Base-by-base conservation (phyloP, 331 rosid genomes). In the Saraca asoca region DNA sequence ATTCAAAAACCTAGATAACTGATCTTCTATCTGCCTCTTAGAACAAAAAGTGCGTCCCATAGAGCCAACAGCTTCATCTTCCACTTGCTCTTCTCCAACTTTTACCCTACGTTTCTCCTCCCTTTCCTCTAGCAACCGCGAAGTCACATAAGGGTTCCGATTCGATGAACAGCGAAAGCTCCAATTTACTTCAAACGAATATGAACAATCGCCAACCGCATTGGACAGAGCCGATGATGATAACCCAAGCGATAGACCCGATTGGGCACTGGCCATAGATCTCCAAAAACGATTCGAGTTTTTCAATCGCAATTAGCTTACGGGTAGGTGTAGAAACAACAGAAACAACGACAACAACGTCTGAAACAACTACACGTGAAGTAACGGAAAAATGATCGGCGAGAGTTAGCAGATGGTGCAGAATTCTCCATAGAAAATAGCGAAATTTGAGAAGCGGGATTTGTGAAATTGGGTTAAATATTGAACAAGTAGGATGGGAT, bases 181-280 rank as follows among this genome's bases (percentile, higher is more conserved):
- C 9, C 76, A 62, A 42, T 78, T 71, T 18, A 75, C 57, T 5
- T 39, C 19, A 14, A 80, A 66, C 17, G 76, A 51, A 50, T 63
- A 39, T 10, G 78, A 68, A 60, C 37, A 48, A 17, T 74, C 83
- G 34, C 52, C 7, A 20, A 31, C 72, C 6, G 83, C 56, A 9
- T 69, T 50, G 57, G 75, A 48, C 16, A 77, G 42, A 11, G 62
- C 38, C 5, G 84, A 54, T 8, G 86, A 58, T 12, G 80, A 44
- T 37, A 89, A 73, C 50, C 91, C 86, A 0, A 90, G 79, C 18
- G 86, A 82, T 12, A 89, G 76, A 61, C 74, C 80, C 43, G 98
- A 62, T 44, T 72, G 85, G 63, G 84, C 68, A 16, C 64, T 78
- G 66, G 76, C 81, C 91, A 63, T 82, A 16, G 43, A 1, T 24